These are phyloP conservation scores for Protomyces inouyei DNA, from an alignment of 1,139 yeast genomes.

Conservation along the genomic window DNA sequence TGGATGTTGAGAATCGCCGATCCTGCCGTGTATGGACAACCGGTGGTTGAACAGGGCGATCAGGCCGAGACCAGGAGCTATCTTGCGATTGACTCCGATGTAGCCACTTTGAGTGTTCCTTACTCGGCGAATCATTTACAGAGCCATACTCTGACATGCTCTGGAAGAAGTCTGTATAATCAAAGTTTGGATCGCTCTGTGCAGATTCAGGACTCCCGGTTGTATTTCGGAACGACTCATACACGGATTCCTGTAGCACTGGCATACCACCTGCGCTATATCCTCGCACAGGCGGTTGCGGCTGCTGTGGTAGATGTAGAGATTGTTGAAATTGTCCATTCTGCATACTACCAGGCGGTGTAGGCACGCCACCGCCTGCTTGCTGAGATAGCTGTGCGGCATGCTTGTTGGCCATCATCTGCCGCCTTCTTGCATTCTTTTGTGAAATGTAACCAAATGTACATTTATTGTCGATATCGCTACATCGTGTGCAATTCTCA, in stretches of 20 bases:
- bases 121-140: neutral
- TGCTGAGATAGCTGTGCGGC: neutral
- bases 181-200: neutral
- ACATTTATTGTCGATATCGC: constrained; percentile 4
- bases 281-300: neutral
- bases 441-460: constrained; percentile 14
- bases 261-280: neutral
- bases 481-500: constrained; percentile 8
- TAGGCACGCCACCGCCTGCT: neutral
- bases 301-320: neutral
- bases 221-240: neutral
- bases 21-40: neutral
- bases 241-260: neutral
- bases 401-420: constrained; percentile 12
- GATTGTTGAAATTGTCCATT: neutral
- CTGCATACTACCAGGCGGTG: neutral
- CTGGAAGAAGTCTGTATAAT: neutral
- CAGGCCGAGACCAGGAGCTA: neutral
- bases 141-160: neutral
- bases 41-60: neutral
- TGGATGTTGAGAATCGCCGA: neutral
- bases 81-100: neutral
- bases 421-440: constrained; percentile 3
- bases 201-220: neutral
- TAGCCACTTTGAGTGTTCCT: neutral